Conservation (phyloP, 768 basidiomycete species). For the Boletus tomentosulus region DNA sequence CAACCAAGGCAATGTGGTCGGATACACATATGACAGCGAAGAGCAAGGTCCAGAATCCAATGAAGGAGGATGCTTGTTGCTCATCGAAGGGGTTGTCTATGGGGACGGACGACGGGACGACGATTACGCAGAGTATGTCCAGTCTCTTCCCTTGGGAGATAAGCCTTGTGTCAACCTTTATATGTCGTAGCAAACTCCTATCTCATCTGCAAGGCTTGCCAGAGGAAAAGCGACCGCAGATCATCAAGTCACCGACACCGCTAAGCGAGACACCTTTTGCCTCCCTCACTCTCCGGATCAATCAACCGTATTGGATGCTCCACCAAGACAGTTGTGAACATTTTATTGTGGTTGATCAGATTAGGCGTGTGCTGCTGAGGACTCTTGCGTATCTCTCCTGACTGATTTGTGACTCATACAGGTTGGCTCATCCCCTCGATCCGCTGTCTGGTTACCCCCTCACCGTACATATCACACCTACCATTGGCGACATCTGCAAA, state of each 20-base stretch:
- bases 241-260: conserved; percentile 39
- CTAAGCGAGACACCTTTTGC: conserved; percentile 48
- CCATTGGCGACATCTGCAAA: conserved; percentile 59
- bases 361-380: conserved; percentile 44
- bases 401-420: conserved; percentile 26
- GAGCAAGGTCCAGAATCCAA: background rate
- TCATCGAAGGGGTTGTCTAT: conserved; percentile 58
- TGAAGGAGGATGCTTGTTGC: conserved; percentile 46
- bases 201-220: conserved; percentile 33
- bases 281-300: conserved; percentile 55
- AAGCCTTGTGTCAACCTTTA: background rate
- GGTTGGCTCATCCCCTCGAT: conserved; percentile 58
- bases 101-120: conserved; percentile 43
- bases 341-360: conserved; percentile 66
- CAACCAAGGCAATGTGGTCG: conserved; percentile 28
- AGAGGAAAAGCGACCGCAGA: conserved; percentile 27
- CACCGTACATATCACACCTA: conserved; percentile 60
- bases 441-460: conserved; percentile 58
- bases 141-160: background rate
- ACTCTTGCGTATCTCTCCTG: background rate
- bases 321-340: conserved; percentile 84
- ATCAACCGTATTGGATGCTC: conserved; percentile 79
- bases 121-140: conserved; percentile 58
- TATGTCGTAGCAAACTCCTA: conserved; percentile 42
- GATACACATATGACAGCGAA: conserved; percentile 27